Conservation (phyloP, 371 early-diverging fungal species). For the Conidiobolus coronatus region DNA sequence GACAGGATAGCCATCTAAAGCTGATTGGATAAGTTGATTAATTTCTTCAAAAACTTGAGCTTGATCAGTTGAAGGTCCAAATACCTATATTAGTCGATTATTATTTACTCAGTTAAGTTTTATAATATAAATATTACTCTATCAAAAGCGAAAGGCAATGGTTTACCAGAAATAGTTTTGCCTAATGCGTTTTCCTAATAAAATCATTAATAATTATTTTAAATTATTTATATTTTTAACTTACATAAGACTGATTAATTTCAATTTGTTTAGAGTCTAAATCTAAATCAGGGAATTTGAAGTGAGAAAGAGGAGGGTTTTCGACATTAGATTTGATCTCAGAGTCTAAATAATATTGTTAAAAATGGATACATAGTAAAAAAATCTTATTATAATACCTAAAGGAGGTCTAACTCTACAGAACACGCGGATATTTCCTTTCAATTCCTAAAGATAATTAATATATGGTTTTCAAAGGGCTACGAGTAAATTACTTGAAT, state of each 20-base stretch:
- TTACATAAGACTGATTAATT: slow-evolving; percentile 15
- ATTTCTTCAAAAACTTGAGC: slow-evolving; percentile 82
- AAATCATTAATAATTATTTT: background rate
- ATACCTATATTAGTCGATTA: slow-evolving; percentile 21
- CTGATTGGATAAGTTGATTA: slow-evolving; percentile 82
- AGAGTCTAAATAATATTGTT: background rate
- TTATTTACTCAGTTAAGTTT: background rate
- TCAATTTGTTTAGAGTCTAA: slow-evolving; percentile 23
- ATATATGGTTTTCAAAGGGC: background rate
- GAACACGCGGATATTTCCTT: slow-evolving; percentile 95
- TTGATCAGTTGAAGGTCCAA: slow-evolving; percentile 47
- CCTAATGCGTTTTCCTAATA: slow-evolving; percentile 3
- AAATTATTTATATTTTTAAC: too few species aligned
- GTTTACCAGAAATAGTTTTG: slow-evolving; percentile 16
- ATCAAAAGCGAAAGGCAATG: slow-evolving; percentile 62
- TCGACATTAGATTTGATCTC: background rate
- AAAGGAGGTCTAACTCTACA: slow-evolving; percentile 81
- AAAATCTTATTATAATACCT: slow-evolving; percentile 8
- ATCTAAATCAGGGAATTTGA: slow-evolving; percentile 4
- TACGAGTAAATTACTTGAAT: slow-evolving; percentile 23
- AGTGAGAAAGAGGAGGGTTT: background rate
- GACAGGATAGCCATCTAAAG: slow-evolving; percentile 92
- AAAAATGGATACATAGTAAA: background rate
- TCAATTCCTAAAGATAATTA: slow-evolving; percentile 41
- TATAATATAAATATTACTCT: slow-evolving; percentile 11